A percentile compares a stretch with the other conserved stretches of the same genome.
Evolutionary conservation across 768 basidiomycete genomes (phyloP).

Genomic region (Suillus subalutaceus): DNA sequence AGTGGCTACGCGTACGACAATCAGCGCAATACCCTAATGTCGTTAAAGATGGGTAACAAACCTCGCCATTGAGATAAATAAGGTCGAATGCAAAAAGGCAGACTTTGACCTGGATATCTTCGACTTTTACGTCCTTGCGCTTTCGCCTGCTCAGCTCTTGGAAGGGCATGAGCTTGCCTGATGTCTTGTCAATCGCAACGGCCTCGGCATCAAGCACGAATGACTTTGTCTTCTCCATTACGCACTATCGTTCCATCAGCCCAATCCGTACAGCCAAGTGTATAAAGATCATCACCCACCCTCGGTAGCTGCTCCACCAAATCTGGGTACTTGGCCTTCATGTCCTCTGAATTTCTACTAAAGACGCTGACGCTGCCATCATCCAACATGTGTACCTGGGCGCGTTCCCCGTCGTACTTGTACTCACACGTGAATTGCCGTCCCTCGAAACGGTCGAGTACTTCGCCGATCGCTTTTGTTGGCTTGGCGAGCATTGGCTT

Average conservation of each 20-base stretch:
- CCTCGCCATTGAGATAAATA: slow-evolving; percentile 96
- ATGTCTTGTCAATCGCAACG: slow-evolving; percentile 88
- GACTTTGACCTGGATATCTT: slow-evolving; percentile 96
- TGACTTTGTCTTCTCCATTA: slow-evolving; percentile 79
- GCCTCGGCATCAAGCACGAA: slow-evolving; percentile 98
- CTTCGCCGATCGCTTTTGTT: slow-evolving; percentile 97
- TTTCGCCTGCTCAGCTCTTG: slow-evolving; percentile 95
- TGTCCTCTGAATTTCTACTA: slow-evolving; percentile 97
- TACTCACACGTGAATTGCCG: slow-evolving; percentile 98
- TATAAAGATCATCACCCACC: slow-evolving; percentile 43
- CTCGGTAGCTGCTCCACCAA: slow-evolving; percentile 91
- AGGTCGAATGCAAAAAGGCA: slow-evolving; percentile 97
- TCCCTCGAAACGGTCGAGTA: slow-evolving; percentile 94
- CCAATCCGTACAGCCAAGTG: neutral
- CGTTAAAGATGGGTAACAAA: slow-evolving; percentile 32
- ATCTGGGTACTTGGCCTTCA: slow-evolving; percentile 99
- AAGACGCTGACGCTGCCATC: slow-evolving; percentile 90
- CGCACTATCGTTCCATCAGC: slow-evolving; percentile 56
- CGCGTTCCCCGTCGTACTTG: slow-evolving; percentile 98
- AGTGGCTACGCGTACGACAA: slow-evolving; percentile 58
- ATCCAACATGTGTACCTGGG: slow-evolving; percentile 87
- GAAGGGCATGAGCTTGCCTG: slow-evolving; percentile 92
- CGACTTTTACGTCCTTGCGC: slow-evolving; percentile 96
- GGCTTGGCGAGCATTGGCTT: slow-evolving; percentile 99
- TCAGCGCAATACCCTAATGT: slow-evolving; percentile 9